Evolutionary conservation across 129 eudicot species (phyloP).

Genomic region (Lactuca saligna): DNA sequence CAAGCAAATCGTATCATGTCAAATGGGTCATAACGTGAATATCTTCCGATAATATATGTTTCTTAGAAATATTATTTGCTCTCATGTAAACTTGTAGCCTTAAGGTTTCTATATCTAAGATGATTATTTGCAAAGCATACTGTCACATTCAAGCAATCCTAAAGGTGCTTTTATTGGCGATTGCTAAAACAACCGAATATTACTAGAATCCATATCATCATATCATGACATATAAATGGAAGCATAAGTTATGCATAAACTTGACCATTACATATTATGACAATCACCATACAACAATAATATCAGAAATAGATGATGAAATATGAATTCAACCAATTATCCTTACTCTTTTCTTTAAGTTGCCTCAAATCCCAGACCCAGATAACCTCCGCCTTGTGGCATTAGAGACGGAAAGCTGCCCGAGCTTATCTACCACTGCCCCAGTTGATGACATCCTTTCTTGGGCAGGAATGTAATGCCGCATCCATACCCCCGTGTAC

Average conservation of each 20-base stretch:
- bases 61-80: no score
- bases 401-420: slow-evolving; percentile 81
- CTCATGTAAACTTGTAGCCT: no score
- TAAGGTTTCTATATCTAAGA: no score
- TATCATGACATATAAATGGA: neutral
- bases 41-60: no score
- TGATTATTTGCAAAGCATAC: no score
- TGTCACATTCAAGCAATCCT: neutral
- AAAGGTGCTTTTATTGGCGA: slow-evolving; percentile 6
- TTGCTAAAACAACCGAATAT: neutral
- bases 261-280: slow-evolving; percentile 25
- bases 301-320: neutral
- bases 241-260: slow-evolving; percentile 8
- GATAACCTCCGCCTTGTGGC: slow-evolving; percentile 87
- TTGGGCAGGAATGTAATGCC: slow-evolving; percentile 64
- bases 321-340: slow-evolving; percentile 1
- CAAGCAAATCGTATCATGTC: no score
- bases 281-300: slow-evolving; percentile 20
- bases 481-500: slow-evolving; percentile 89
- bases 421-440: slow-evolving; percentile 62
- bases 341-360: neutral
- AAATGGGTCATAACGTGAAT: no score
- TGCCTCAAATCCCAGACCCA: slow-evolving; percentile 58
- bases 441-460: slow-evolving; percentile 55
- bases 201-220: slow-evolving; percentile 11